Base-by-base conservation (phyloP, 352 stramenopile species). In the Globisporangium splendens region DNA sequence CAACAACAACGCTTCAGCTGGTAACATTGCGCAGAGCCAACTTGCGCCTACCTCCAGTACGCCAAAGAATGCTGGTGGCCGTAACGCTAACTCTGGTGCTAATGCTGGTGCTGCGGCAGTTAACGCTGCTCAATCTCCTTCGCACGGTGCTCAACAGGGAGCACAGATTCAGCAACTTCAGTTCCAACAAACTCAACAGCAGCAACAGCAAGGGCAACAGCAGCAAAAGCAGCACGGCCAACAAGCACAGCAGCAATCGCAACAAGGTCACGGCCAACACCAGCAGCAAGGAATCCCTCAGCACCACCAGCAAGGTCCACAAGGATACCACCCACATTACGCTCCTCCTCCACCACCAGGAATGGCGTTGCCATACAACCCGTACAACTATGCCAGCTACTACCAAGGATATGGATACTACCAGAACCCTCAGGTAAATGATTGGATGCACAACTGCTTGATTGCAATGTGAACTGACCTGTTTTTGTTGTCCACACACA, bases 321-420 rank as follows among this genome's bases (percentile, higher is more conserved):
- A 89, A 39, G 77, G 83, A 28, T 95, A 95, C 68, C 86, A 86
- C 62, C 76, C 76, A 21, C 79, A 95, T 67, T 95, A 91, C 52
- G 79, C 82, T 17, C 86, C 86, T 22, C 86, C 83, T 35, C 86
- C 86, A n/a, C 86, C 86, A 28, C 86, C 86, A 22, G 86, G 86
- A 24, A 95, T 95, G 86, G 82, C 86, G 18, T 69, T 95, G 70
- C 79, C 79, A 8, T 95, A 93, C 80, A 93, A 95, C 69, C 86
- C 86, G 53, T 95, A 95, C 74, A 95, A 90, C 65, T 95, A 95
- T 63, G 73, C 68, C 38, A 80, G 68, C 41, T 91, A 93, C 70
- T 95, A 93, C 69, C 86, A 93, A 62, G 79, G 81, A 59, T 95
- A 93, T 62, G 79, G 81, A 33, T 95, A 95, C 68, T 95, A 93